These are phyloP conservation scores for Elsinoe ampelina DNA, from an alignment of 2,329 filamentous ascomycete species.

Conservation along the genomic window DNA sequence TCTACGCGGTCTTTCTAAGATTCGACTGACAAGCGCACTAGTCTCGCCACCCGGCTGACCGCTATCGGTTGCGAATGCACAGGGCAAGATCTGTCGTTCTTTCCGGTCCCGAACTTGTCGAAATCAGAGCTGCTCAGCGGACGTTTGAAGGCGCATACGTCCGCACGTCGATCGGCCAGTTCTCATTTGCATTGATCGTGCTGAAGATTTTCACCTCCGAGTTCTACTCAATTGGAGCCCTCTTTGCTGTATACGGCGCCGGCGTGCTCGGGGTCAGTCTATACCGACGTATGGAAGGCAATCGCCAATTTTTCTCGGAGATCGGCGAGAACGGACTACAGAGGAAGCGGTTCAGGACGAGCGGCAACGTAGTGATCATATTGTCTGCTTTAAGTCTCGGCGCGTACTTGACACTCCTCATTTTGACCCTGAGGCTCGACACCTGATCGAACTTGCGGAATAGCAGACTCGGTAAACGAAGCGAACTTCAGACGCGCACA, in stretches of 20 bases:
- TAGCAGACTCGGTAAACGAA: neutral
- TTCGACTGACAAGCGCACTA: neutral
- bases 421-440: conserved; percentile 46
- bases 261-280: conserved; percentile 74
- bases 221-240: conserved; percentile 90
- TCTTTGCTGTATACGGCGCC: conserved; percentile 86
- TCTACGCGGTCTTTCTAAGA: no score
- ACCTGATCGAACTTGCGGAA: neutral
- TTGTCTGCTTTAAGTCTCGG: conserved; percentile 53
- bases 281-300: conserved; percentile 83
- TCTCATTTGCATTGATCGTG: conserved; percentile 88
- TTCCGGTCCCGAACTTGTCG: conserved; percentile 76
- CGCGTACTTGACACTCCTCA: conserved; percentile 52
- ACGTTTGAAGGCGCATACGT: conserved; percentile 98
- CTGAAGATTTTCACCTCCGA: conserved; percentile 94
- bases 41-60: conserved; percentile 54
- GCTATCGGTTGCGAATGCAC: conserved; percentile 71
- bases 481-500: neutral
- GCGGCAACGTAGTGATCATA: conserved; percentile 56
- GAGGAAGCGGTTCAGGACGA: conserved; percentile 52
- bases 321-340: conserved; percentile 51
- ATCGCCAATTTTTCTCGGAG: conserved; percentile 79
- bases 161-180: conserved; percentile 86
- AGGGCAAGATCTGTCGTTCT: conserved; percentile 75
- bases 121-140: conserved; percentile 86